These are phyloP conservation scores for Pythium insidiosum DNA, from an alignment of 352 stramenopile species.

Conservation along the genomic window DNA sequence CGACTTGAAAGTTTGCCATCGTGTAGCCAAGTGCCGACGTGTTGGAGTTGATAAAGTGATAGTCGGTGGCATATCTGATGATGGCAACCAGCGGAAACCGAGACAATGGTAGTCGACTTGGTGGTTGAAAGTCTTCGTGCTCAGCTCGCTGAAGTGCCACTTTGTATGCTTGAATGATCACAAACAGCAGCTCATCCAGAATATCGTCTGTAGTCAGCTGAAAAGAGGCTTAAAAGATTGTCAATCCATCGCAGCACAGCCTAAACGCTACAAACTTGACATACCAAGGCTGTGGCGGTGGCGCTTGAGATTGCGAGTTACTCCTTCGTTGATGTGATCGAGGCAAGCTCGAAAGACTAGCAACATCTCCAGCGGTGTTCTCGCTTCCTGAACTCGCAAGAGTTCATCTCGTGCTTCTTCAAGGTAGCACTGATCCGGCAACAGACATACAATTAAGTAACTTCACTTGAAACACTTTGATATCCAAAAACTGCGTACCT, in stretches of 20 bases:
- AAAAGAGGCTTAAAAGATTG: no score
- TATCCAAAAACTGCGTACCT: conserved; percentile 27
- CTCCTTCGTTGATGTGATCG: conserved; percentile 44
- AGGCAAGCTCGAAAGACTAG: conserved; percentile 62
- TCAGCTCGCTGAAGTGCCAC: conserved; percentile 4
- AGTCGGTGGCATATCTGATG: conserved; percentile 66
- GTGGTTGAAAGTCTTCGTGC: conserved; percentile 1
- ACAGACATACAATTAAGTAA: no score
- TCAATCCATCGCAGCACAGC: conserved; percentile 23
- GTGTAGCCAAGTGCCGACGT: conserved; percentile 72
- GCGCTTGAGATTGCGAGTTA: conserved; percentile 43
- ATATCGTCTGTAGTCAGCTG: conserved; percentile 76
- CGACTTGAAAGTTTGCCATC: conserved; percentile 76
- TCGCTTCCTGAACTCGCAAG: conserved; percentile 24
- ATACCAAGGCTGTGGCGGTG: conserved; percentile 45
- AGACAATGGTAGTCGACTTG: no score
- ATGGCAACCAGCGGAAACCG: conserved; percentile 46
- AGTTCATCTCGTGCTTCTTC: conserved; percentile 31
- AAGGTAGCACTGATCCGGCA: conserved; percentile 40
- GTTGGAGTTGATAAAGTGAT: conserved; percentile 82
- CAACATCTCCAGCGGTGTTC: conserved; percentile 72
- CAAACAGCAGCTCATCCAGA: conserved; percentile 66
- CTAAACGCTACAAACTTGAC: no score
- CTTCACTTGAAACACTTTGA: no score
- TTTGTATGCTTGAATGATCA: conserved; percentile 51